Percentiles rank a stretch among this genome's conserved stretches.
phyloP scores from a whole-genome alignment of 2,329 filamentous ascomycete genomes.

The Cladophialophora carrionii region DNA sequence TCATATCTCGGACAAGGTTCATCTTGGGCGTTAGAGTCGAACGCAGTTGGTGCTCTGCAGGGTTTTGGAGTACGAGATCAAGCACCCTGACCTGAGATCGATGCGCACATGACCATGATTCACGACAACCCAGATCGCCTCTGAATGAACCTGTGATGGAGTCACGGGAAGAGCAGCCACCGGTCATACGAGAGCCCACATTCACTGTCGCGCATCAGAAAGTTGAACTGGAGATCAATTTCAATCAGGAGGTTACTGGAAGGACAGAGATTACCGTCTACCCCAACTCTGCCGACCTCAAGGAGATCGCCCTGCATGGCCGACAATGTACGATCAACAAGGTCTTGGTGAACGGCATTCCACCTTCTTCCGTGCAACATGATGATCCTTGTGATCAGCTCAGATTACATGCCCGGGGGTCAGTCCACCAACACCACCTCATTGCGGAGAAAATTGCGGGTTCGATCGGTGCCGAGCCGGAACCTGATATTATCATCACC shows the following conservation, averaged over 20 bases:
- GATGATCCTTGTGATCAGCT: constrained; percentile 47
- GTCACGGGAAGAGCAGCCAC: constrained; percentile 12
- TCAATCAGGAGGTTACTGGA: constrained; percentile 75
- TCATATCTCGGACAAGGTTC: background rate
- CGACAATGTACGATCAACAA: constrained; percentile 63
- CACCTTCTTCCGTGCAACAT: constrained; percentile 44
- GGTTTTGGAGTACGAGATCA: background rate
- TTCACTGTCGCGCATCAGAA: constrained; percentile 73
- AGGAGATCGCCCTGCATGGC: constrained; percentile 62
- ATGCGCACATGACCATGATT: background rate
- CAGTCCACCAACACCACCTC: constrained; percentile 73
- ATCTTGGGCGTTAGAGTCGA: background rate
- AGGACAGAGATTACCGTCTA: constrained; percentile 80
- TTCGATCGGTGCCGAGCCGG: constrained; percentile 52
- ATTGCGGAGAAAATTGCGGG: constrained; percentile 67
- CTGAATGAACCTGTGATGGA: constrained; percentile 14
- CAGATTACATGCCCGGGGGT: constrained; percentile 53
- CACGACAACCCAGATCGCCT: background rate
- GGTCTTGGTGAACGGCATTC: constrained; percentile 53
- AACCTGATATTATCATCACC: constrained; percentile 62
- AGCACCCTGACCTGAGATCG: background rate
- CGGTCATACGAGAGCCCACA: constrained; percentile 3
- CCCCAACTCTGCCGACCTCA: constrained; percentile 60
- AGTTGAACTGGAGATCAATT: constrained; percentile 87
- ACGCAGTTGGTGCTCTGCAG: background rate